Evolutionary conservation across 352 stramenopile genomes (phyloP).

Genomic region (Globisporangium radiosum): DNA sequence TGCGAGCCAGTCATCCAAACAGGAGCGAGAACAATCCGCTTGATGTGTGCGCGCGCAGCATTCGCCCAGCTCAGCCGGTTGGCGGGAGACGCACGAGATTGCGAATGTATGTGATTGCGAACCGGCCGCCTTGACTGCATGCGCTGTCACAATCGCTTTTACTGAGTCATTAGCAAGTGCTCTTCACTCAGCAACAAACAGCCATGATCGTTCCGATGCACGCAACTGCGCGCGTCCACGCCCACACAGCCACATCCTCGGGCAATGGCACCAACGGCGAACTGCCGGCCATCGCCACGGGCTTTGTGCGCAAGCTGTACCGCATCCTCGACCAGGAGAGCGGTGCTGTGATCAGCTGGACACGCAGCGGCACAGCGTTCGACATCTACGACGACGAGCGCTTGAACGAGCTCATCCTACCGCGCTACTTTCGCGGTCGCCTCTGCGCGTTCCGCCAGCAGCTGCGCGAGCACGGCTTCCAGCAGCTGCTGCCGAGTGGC

Average conservation of each 20-base stretch:
- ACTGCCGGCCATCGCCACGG: conserved; percentile 42
- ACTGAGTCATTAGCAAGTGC: conserved; percentile 9
- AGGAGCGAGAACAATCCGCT: too few relatives aligned
- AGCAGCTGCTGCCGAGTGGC: conserved; percentile 11
- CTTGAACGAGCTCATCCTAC: conserved; percentile 43
- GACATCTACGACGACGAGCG: conserved; percentile 37
- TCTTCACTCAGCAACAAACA: too few relatives aligned
- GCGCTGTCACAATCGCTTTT: conserved; percentile 8
- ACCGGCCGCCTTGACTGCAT: not conserved
- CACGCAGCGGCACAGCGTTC: conserved; percentile 43
- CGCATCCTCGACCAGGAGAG: conserved; percentile 61
- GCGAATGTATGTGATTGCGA: too few relatives aligned
- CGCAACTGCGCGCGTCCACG: not conserved
- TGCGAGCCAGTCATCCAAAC: too few relatives aligned
- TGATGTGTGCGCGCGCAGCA: too few relatives aligned
- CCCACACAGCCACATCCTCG: not conserved
- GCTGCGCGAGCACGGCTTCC: conserved; percentile 60
- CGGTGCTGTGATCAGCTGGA: conserved; percentile 49
- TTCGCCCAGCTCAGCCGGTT: too few relatives aligned
- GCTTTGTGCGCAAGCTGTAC: conserved; percentile 75
- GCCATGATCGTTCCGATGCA: not conserved
- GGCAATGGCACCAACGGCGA: not conserved
- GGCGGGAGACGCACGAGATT: too few relatives aligned
- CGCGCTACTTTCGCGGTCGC: conserved; percentile 60
- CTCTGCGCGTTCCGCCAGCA: conserved; percentile 64